Percentiles rank a stretch among this genome's conserved stretches.
Conservation (phyloP, 1,139 yeast genomes). For the Suhomyces guaymorum region DNA sequence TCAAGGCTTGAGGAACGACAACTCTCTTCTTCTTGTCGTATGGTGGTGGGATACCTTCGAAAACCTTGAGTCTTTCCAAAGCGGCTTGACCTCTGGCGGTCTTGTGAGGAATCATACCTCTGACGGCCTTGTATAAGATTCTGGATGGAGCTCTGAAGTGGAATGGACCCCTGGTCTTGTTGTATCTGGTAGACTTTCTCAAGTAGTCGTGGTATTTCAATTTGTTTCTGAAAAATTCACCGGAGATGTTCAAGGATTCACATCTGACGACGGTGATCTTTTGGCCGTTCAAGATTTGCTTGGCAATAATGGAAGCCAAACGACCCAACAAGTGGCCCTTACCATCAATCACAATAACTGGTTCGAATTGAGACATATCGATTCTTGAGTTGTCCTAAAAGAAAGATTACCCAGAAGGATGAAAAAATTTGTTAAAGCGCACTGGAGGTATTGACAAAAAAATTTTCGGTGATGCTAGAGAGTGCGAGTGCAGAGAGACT, state of each 20-base stretch:
- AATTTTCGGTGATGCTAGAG: conserved; percentile 12
- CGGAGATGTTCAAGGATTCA: conserved; percentile 98
- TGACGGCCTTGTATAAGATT: conserved; percentile 98
- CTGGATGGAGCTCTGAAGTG: conserved; percentile 99
- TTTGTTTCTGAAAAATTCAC: conserved; percentile 99
- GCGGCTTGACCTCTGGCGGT: conserved; percentile 99
- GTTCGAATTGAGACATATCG: conserved; percentile 85
- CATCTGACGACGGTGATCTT: conserved; percentile 96
- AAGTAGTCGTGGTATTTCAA: conserved; percentile 99
- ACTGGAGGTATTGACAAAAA: conserved; percentile 11
- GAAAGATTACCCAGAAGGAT: conserved; percentile 14
- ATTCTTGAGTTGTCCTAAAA: conserved; percentile 13
- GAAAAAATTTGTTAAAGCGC: conserved; percentile 13
- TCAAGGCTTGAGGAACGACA: conserved; percentile 99
- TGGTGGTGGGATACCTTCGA: conserved; percentile 99
- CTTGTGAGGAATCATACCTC: conserved; percentile 99
- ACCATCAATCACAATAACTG: conserved; percentile 97
- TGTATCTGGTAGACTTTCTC: conserved; percentile 98
- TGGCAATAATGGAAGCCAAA: conserved; percentile 98
- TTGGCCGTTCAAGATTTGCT: conserved; percentile 98
- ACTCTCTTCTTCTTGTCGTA: conserved; percentile 99
- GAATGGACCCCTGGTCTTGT: conserved; percentile 99
- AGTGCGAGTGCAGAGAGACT: conserved; percentile 1
- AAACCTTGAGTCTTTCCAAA: conserved; percentile 97
- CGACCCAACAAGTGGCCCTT: conserved; percentile 99